These are phyloP conservation scores for Pestalotiopsis sp. DNA, from an alignment of 2,329 filamentous ascomycete species.

Conservation along the genomic window DNA sequence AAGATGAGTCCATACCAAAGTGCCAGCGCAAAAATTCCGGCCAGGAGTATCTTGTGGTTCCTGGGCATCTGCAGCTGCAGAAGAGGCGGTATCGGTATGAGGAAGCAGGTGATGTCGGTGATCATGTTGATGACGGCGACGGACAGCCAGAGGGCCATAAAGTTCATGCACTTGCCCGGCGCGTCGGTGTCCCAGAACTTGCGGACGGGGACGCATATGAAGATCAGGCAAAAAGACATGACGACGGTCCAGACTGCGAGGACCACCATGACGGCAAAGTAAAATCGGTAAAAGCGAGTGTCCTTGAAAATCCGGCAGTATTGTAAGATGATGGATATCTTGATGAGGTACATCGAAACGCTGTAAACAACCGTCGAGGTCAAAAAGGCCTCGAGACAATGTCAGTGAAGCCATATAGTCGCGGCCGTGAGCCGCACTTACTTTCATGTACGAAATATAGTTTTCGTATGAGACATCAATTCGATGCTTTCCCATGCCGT, in stretches of 20 bases:
- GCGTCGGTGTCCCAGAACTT: conserved; percentile 5
- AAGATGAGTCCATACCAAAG: not conserved
- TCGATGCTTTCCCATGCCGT: conserved; percentile 1
- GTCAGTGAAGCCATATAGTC: not conserved
- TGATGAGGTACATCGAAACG: conserved; percentile 9
- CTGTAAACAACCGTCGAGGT: conserved; percentile 5
- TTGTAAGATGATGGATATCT: conserved; percentile 12
- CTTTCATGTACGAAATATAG: conserved; percentile 2
- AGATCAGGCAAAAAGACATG: not conserved
- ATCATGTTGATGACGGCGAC: conserved; percentile 8
- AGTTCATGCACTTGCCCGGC: conserved; percentile 2
- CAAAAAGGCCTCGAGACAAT: conserved; percentile 2
- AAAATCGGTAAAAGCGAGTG: conserved; percentile 4
- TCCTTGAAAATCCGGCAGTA: conserved; percentile 13
- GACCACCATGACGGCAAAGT: conserved; percentile 1
- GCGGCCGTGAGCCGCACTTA: not conserved
- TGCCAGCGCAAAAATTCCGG: conserved; percentile 7
- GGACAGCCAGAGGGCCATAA: conserved; percentile 2
- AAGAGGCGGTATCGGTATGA: conserved; percentile 8
- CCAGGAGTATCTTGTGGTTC: conserved; percentile 4
- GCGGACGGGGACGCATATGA: conserved; percentile 8
- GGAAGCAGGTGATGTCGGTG: conserved; percentile 11
- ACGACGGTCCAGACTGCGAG: conserved; percentile 6
- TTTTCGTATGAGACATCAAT: not conserved
- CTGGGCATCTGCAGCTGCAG: conserved; percentile 1